Base-by-base conservation (phyloP, 306 rosid species). In the Sophora flavescens region DNA sequence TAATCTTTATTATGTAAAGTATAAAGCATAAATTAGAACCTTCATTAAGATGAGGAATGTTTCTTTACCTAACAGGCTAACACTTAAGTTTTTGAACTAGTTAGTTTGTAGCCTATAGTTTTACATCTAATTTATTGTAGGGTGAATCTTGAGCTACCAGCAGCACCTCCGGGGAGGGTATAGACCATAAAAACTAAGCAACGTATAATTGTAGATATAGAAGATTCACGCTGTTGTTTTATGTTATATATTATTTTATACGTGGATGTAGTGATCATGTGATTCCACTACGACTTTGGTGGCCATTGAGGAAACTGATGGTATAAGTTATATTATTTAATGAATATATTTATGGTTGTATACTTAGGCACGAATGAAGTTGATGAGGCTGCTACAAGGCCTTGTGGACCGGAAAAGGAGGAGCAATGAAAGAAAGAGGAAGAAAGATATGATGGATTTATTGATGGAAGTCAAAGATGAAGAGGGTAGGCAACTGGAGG, bases 401-500 rank as follows among this genome's bases (percentile, higher is more conserved):
- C 30, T 87, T 44, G 65, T 93, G 79, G 86, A 82, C 2, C 30
- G 51, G 4, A 87, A 72, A 59, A 90, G 88, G 56, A 73, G 35
- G 52, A 83, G 11, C 1, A 84, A 70, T 6, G 45, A 57, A 8
- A 69, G 63, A 18, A 56, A 28, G 63, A 77, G 17, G 41, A 87
- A 71, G 72, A 85, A 61, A 77, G 88, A 86, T 51, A 80, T 89
- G 90, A 77, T 87, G 88, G 90, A 89, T 30, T 64, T 87, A 30
- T 78, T 93, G 38, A 77, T 90, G 77, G 91, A 89, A 56, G 91
- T 82, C 15, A 86, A 82, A 84, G 92, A 90, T 73, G 96, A 93
- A 74, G 84, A 80, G 2, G 92, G 91, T 12, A 64, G 42, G 80
- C 72, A 76, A 64, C 32, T 90, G 75, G 87, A 84, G 11, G 90